phyloP scores from a whole-genome alignment of 768 basidiomycete genomes.

The Suillus alpinus region DNA sequence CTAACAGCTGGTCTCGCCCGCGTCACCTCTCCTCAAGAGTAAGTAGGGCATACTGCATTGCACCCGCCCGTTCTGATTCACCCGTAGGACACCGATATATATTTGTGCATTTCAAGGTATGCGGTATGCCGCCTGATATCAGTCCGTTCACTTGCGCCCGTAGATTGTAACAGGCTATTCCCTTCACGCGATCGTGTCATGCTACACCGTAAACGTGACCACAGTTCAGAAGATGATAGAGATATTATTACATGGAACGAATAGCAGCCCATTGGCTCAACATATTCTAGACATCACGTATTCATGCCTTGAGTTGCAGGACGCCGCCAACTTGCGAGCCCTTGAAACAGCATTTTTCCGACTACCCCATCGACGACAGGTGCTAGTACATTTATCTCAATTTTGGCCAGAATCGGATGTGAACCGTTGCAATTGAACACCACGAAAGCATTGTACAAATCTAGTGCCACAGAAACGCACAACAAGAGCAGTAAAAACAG shows the following conservation, averaged over 20 bases:
- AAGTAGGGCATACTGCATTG: slow-evolving; percentile 22
- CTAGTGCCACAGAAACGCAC: not conserved
- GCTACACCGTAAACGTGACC: slow-evolving; percentile 72
- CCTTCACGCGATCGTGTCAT: slow-evolving; percentile 67
- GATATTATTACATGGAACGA: slow-evolving; percentile 76
- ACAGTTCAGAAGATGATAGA: slow-evolving; percentile 51
- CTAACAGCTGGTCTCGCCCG: slow-evolving; percentile 51
- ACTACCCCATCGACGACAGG: not conserved
- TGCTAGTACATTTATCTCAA: not conserved
- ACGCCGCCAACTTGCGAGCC: not conserved
- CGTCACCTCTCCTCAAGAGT: slow-evolving; percentile 68
- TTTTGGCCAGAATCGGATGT: not conserved
- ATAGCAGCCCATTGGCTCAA: slow-evolving; percentile 13
- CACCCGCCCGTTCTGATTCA: not conserved
- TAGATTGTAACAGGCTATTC: slow-evolving; percentile 71
- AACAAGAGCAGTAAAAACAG: not conserved
- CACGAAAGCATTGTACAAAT: slow-evolving; percentile 7
- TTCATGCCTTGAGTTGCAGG: not conserved
- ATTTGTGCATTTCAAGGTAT: slow-evolving; percentile 68
- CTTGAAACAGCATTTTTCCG: not conserved
- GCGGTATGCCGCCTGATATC: not conserved
- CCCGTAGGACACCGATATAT: slow-evolving; percentile 69
- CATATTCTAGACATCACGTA: not conserved
- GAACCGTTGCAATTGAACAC: not conserved
- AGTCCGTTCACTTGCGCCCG: slow-evolving; percentile 2